Base-by-base conservation (phyloP, 352 stramenopile species). In the Hyaloperonospora arabidopsidis region DNA sequence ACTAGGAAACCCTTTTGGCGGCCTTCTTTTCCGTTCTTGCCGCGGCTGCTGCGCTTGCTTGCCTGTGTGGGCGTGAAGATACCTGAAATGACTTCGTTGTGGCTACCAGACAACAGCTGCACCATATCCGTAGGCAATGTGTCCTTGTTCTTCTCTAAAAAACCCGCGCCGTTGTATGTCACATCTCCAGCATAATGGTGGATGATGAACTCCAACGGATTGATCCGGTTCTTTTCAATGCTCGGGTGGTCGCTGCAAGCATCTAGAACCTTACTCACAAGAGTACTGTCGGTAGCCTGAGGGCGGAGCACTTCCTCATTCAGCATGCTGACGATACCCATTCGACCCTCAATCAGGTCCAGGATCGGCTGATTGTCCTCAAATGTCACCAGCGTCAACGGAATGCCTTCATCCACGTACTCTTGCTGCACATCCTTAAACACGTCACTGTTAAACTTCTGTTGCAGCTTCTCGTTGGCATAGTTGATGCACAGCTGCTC, bases 401-500 rank as follows among this genome's bases (percentile, higher is more conserved):
- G 66, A 45, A 97, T 95, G 12, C 86, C 86, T 74, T 98, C 95
- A 46, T 88, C 82, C 29, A 96, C 79, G 69, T 98, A 98, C 61
- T 97, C 86, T 54, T 92, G 65, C 70, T 98, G 92, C 60, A 98
- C 95, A 18, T 95, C 72, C 69, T 97, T 97, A 68, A 98, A 97
- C 40, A 97, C 92, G 46, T 97, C 81, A 49, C 86, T 89, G 72
- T 97, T 97, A 48, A 90, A 88, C 62, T 89, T 87, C 49, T 87
- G 74, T 65, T 97, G 87, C 8, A 97, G 72, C 66, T 92, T 93
- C 54, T 96, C 87, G 64, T 96, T 96, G 10, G 78, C 84, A 54
- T 89, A 96, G 74, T 96, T 96, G 61, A 96, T 96, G 63, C 86
- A 96, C 23, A 96, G 68, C 65, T 97, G 91, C 59, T 96, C 84